Base-by-base conservation (phyloP, 2,329 filamentous ascomycete species). In the Elsinoe australis region DNA sequence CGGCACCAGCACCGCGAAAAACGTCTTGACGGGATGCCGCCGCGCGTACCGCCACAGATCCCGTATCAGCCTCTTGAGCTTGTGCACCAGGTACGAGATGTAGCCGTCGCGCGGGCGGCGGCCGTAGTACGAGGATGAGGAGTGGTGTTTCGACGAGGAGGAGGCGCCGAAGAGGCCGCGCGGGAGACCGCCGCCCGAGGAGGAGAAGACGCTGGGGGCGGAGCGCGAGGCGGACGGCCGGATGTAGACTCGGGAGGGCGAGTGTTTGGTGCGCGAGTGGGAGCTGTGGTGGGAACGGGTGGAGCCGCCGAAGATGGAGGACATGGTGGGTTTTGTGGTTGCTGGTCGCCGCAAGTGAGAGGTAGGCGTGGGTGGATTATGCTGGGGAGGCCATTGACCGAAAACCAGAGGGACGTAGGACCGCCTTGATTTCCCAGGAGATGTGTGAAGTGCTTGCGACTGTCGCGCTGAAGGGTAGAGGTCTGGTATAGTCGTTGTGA, bases 1-100 rank as follows among this genome's bases (percentile, higher is more conserved):
- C 7, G 90, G 90, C 76, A 95, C 80, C 59, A 95, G 76, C 53
- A 95, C 53, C 88, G 77, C 72, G 71, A 95, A 85, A 71, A 95
- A 85, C 39, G 94, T 85, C 69, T 94, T 94, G 61, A 87, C 69
- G 0, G 89, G 90, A 68, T 95, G 83, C 29, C 80, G 76, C 62
- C 86, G 83, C 59, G 86, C 84, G 68, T 90, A 94, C 63, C 82
- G 78, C 63, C 83, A 73, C 6, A 95, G 79, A 62, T 94, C 82
- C 59, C 84, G 83, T 50, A 95, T 70, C 53, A 95, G 78, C 34
- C 83, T 80, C 61, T 83, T 83, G 52, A 95, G 78, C 59, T 87
- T 83, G 65, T 79, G 78, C 64, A 87, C 75, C 38, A 87, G 73
- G 56, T 82, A 80, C 49, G 79, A 71, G 54, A 95, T 68, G 70